Base-by-base conservation (phyloP, 495 filamentous ascomycete genomes). In the Collariella sp. region DNA sequence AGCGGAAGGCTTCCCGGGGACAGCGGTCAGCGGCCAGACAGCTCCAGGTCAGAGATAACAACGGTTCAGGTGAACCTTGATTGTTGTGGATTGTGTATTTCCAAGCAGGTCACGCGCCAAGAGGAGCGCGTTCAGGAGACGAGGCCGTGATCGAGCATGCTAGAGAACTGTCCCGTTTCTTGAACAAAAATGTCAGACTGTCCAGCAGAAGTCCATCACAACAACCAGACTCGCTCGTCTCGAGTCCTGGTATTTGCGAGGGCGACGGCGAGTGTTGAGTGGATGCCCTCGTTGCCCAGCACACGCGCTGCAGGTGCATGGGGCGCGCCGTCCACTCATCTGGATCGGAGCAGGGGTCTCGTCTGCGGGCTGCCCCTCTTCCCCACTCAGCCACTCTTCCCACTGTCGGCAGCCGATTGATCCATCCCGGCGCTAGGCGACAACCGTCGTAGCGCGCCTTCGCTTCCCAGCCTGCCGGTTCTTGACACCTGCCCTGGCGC, bases 1-100 rank as follows among this genome's bases (percentile, higher is more conserved):
- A 62, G 58, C 60, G 60, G 60, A 62, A 56, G 52, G 29, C 44
- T 56, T 62, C 39, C 60, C 61, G 54, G 47, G 29, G n/a, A n/a
- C 45, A 31, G 47, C 42, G 55, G 44, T 54, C 52, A 51, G 51
- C 52, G 52, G 33, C 46, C 46, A n/a, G 29, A 2, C 4, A 4
- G 15, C 31, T 24, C 16, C 40, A 24, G 50, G 24, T 20, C 31
- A 47, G 38, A n/a, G n/a, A n/a, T n/a, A n/a, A n/a, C n/a, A n/a
- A n/a, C n/a, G 19, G 16, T 16, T 16, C 24, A n/a, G 7, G 29
- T n/a, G 19, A 36, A 49, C n/a, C n/a, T n/a, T n/a, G n/a, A n/a
- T n/a, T n/a, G n/a, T n/a, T n/a, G n/a, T n/a, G n/a, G n/a, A n/a
- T 47, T 41, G 26, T 34, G 24, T 31, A 26, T 33, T 50, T 31